phyloP scores from a whole-genome alignment of 257 asterid genomes.

The Solanum infundibuliforme region DNA sequence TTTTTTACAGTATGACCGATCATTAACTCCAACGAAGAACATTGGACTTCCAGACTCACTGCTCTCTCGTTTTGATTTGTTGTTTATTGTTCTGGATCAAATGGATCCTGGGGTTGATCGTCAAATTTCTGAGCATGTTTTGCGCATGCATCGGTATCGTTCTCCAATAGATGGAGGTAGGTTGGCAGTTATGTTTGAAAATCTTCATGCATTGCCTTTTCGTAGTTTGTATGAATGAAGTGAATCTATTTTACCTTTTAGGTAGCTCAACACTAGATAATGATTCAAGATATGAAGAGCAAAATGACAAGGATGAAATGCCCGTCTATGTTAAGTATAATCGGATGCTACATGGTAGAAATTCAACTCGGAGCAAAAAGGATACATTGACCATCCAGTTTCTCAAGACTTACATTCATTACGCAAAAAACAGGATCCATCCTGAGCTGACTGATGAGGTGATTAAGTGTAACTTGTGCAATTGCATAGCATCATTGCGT shows the following conservation, averaged over 20 bases:
- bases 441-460: constrained; percentile 99
- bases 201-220: not conserved
- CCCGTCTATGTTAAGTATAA: constrained; percentile 72
- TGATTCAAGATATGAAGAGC: constrained; percentile 39
- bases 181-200: not conserved
- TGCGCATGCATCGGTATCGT: constrained; percentile 83
- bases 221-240: not conserved
- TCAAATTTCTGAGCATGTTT: constrained; percentile 77
- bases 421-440: constrained; percentile 75
- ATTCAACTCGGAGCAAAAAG: constrained; percentile 41
- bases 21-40: constrained; percentile 88
- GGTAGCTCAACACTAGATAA: constrained; percentile 40
- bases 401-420: constrained; percentile 83
- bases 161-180: constrained; percentile 68
- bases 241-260: constrained; percentile 14
- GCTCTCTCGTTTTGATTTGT: constrained; percentile 94
- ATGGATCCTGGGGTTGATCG: constrained; percentile 94
- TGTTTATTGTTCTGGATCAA: constrained; percentile 96
- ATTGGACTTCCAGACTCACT: constrained; percentile 97
- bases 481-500: not conserved
- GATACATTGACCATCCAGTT: constrained; percentile 79
- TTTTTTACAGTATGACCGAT: constrained; percentile 76
- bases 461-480: not conserved
- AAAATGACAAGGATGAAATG: constrained; percentile 63
- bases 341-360: constrained; percentile 77